Percentiles rank a stretch among this genome's conserved stretches.
Conservation (phyloP, 1,284 basidiomycete species). For the Sporisorium exsertum region DNA sequence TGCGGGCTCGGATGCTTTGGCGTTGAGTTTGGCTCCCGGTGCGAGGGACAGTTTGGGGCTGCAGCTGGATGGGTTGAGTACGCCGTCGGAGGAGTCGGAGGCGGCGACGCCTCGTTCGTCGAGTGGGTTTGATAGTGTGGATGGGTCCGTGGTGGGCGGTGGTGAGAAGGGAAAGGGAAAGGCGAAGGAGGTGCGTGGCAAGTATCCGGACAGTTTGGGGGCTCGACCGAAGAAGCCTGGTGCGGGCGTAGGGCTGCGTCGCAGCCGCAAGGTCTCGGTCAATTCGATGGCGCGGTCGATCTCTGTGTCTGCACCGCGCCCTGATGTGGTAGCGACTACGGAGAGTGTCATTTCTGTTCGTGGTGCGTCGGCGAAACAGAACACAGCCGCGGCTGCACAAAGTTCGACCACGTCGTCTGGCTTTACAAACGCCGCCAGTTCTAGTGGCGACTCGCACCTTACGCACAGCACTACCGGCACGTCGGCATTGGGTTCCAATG, state of each 20-base stretch:
- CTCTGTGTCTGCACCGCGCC: constrained; percentile 21
- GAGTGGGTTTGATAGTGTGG: constrained; percentile 1
- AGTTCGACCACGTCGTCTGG: constrained; percentile 14
- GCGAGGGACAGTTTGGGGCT: constrained; percentile 39
- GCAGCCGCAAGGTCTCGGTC: constrained; percentile 39
- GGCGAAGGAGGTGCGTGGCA: constrained; percentile 1
- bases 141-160: background rate
- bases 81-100: constrained; percentile 30
- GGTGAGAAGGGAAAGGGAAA: constrained; percentile 7
- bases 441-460: constrained; percentile 10
- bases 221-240: background rate
- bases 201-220: constrained; percentile 13
- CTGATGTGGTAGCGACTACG: constrained; percentile 24
- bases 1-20: constrained; percentile 46
- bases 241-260: background rate
- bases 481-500: constrained; percentile 12
- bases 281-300: constrained; percentile 35
- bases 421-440: constrained; percentile 6
- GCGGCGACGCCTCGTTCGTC: constrained; percentile 21
- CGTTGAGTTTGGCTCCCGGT: constrained; percentile 44
- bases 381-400: background rate
- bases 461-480: constrained; percentile 17
- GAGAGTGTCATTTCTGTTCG: constrained; percentile 33
- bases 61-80: constrained; percentile 43
- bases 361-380: background rate